These are phyloP conservation scores for Metschnikowia shivogae DNA, from an alignment of 805 yeast genomes.

Conservation along the genomic window DNA sequence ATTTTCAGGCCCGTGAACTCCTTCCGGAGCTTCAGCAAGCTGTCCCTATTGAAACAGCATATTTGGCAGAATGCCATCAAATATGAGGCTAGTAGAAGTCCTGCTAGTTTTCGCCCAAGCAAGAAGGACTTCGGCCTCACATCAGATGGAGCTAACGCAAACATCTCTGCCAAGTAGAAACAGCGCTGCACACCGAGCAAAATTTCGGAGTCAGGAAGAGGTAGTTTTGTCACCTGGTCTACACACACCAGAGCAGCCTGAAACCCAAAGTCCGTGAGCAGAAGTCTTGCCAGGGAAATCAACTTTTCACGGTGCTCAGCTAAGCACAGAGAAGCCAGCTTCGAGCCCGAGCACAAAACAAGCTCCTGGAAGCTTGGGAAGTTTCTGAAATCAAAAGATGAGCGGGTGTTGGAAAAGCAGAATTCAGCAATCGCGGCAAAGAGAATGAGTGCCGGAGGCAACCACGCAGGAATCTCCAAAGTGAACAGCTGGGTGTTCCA, in stretches of 20 bases:
- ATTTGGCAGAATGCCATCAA: too few species aligned
- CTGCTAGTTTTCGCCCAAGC: not conserved
- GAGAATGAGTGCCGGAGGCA: constrained; percentile 1
- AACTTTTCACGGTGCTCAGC: not conserved
- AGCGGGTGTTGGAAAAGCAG: not conserved
- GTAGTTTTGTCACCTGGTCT: constrained; percentile 3
- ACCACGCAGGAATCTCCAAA: not conserved
- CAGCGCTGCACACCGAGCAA: constrained; percentile 12
- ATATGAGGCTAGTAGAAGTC: too few species aligned
- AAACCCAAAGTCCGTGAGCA: constrained; percentile 5
- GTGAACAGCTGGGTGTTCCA: too few species aligned
- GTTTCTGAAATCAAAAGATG: constrained; percentile 6
- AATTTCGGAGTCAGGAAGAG: constrained; percentile 6
- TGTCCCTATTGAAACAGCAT: too few species aligned
- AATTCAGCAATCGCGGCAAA: not conserved
- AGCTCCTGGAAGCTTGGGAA: constrained; percentile 6
- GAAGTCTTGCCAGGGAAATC: constrained; percentile 5
- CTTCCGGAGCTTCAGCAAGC: too few species aligned
- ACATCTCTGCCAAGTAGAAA: constrained; percentile 9
- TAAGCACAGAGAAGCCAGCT: constrained; percentile 7
- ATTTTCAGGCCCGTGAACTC: too few species aligned
- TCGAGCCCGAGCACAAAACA: constrained; percentile 10
- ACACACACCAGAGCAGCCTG: constrained; percentile 8
- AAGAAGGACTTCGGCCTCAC: not conserved
- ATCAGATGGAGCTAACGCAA: not conserved